Evolutionary conservation across 805 yeast species (phyloP), one percentile per base, ranked within the genome.

Genomic region (Lipomyces lipofer): DNA sequence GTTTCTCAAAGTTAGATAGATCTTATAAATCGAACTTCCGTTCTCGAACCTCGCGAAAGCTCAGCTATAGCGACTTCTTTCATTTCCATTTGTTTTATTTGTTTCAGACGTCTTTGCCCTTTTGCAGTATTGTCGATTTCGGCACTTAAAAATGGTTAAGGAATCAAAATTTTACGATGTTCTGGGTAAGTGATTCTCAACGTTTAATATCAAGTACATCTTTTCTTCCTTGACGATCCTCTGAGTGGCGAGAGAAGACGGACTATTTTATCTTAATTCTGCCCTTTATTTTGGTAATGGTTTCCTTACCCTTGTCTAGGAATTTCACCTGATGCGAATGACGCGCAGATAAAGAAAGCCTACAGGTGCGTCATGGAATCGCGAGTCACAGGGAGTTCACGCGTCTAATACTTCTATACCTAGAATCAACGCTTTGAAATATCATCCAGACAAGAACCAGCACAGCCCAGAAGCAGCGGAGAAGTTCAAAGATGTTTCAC

Each of bases 401-500:
- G n/a, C n/a, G n/a, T n/a, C n/a, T n/a, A n/a, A n/a, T n/a, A n/a
- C n/a, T n/a, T n/a, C n/a, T n/a, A n/a, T 17, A 15, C 43, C 7
- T 36, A 62, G 91, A 64, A 80, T 81, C 60, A 75, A 82, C 58
- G 96, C 96, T 4, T 77, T 87, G 58, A 80, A 78, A 62, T 80
- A 83, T 64, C 96, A 88, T 68, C 96, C 96, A 1, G 96, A 88
- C 66, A 88, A 89, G 73, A 85, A 87, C 68, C 82, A 79, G 47
- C 71, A 69, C 79, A 65, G 68, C 36, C 71, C 66, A 17, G 98
- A 91, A 71, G 97, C 96, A 28, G 94, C 96, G 50, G 98, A 92
- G 69, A 92, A 89, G 75, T 92, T 92, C 74, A 94, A 92, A 74
- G 97, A 90, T 71, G 79, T 89, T 65, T 83, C 95, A 17, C 80